phyloP scores from a whole-genome alignment of 805 yeast genomes.

The Gaillardinia entomophila region DNA sequence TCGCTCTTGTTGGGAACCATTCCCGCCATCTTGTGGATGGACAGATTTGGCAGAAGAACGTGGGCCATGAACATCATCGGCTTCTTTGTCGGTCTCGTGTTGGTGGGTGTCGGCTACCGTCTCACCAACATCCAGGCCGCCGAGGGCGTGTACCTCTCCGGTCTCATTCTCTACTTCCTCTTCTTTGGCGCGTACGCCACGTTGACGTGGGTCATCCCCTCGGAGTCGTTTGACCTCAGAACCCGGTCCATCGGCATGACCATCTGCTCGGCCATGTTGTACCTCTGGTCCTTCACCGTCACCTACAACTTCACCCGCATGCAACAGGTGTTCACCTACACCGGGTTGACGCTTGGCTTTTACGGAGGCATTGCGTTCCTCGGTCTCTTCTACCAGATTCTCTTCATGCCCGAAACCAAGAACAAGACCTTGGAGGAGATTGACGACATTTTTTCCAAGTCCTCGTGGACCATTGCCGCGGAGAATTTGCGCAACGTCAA shows the following conservation, averaged over 20 bases:
- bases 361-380: constrained; percentile 61
- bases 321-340: constrained; percentile 52
- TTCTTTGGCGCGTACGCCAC: constrained; percentile 65
- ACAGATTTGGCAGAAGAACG: constrained; percentile 48
- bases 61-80: constrained; percentile 58
- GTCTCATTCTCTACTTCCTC: constrained; percentile 57
- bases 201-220: constrained; percentile 64
- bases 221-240: constrained; percentile 56
- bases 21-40: constrained; percentile 59
- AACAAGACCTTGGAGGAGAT: constrained; percentile 68
- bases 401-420: constrained; percentile 69
- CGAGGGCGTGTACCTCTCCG: constrained; percentile 56
- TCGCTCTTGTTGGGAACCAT: constrained; percentile 57
- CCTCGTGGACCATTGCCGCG: constrained; percentile 34
- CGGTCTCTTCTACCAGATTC: constrained; percentile 46
- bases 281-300: constrained; percentile 58
- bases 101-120: constrained; percentile 55
- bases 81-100: constrained; percentile 53
- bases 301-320: constrained; percentile 58
- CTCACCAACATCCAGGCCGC: constrained; percentile 42
- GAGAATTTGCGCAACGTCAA: constrained; percentile 28
- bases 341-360: constrained; percentile 61
- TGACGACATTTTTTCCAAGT: constrained; percentile 53
- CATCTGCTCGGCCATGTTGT: constrained; percentile 47
- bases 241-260: constrained; percentile 65